Conservation (phyloP, 768 basidiomycete genomes). For the Galerina sulciceps region DNA sequence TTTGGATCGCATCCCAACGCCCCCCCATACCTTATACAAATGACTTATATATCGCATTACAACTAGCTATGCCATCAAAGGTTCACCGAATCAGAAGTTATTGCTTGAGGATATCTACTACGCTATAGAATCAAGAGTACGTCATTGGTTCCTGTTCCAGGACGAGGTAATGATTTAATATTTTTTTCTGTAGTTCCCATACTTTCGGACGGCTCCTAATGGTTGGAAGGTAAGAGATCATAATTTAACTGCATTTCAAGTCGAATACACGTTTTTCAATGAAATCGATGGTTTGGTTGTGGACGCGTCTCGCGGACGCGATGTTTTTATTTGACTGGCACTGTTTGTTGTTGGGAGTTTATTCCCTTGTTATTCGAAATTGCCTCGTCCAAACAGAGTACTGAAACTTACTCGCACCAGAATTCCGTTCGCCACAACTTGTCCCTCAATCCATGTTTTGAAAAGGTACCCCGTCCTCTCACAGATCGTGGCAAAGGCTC, state of each 20-base stretch:
- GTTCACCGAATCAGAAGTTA: conserved; percentile 85
- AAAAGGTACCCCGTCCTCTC: conserved; percentile 89
- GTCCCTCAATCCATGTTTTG: conserved; percentile 89
- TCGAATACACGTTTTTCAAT: conserved; percentile 16
- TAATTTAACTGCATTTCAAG: conserved; percentile 15
- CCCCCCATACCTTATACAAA: neutral
- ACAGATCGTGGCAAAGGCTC: conserved; percentile 91
- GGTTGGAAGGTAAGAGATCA: conserved; percentile 83
- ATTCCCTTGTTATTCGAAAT: conserved; percentile 34
- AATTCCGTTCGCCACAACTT: conserved; percentile 92
- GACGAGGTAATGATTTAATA: conserved; percentile 19
- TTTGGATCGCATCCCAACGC: conserved; percentile 1
- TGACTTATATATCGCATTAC: conserved; percentile 16
- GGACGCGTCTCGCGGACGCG: conserved; percentile 54
- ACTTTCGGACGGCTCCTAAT: conserved; percentile 83
- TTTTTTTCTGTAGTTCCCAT: conserved; percentile 67
- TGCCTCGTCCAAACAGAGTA: conserved; percentile 28
- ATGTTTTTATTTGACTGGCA: conserved; percentile 68
- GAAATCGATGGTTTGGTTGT: conserved; percentile 12
- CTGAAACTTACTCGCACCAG: conserved; percentile 45
- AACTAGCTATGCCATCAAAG: conserved; percentile 86
- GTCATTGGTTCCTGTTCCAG: conserved; percentile 29
- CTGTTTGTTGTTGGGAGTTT: conserved; percentile 61
- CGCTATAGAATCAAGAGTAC: conserved; percentile 85
- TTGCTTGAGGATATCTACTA: conserved; percentile 91